Evolutionary conservation across 495 filamentous ascomycete species (phyloP), one percentile per base, ranked within the genome.

Genomic region (Tetracladium setigerum): DNA sequence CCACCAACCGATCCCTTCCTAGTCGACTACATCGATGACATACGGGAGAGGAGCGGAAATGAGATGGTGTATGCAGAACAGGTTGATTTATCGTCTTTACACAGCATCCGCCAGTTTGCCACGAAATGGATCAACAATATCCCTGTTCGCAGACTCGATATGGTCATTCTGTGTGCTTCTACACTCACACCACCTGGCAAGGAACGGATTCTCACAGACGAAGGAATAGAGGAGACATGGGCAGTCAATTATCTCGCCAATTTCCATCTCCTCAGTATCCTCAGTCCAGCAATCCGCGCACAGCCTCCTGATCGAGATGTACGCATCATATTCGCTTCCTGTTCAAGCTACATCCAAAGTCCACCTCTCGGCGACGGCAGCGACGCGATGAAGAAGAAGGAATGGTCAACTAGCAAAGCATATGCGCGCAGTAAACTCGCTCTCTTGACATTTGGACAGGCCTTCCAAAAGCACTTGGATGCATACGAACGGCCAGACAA

Each of bases 121-220:
- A 99, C 92, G 2, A 89, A 89, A 68, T 99, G 94, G 89, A 85
- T 97, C 55, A 90, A 99, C 65, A 99, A 97, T 62, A 77, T 82
- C 22, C 90, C 94, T 0, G 85, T 89, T 16, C 79, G 92, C 32
- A 78, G 92, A n/a, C 70, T 99, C 4, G 92, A 99, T 63, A 88
- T 91, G 81, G 67, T 99, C 17, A 80, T 99, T 37, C 74, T 96
- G 14, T 94, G 88, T 63, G 92, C 80, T 4, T 81, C 82, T 31
- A 82, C 82, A 1, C 64, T 85, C 34, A 91, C 85, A 0, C 78
- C 89, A 1, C 76, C 71, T 2, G 77, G 76, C 7, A 65, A 69
- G 15, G 60, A 69, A 33, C 63, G 75, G 11, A 61, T 56, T 0
- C 63, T 74, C 22, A 90, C 87, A 0, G 61, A 71, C 4, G 91